Evolutionary conservation across 2,329 filamentous ascomycete genomes (phyloP).

Genomic region (Neonectria hederae): DNA sequence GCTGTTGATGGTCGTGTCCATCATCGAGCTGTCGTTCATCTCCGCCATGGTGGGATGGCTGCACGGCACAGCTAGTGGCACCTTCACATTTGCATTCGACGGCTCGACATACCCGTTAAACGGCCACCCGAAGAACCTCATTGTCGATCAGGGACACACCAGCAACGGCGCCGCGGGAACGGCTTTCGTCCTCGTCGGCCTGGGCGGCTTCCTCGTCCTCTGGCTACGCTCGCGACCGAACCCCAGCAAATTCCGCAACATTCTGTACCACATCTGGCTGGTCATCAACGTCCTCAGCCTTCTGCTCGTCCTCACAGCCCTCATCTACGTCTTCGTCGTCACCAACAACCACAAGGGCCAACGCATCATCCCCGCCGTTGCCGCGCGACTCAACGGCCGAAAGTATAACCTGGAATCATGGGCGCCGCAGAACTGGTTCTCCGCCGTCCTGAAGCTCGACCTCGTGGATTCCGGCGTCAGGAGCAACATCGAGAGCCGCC

Average conservation of each 20-base stretch:
- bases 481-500: constrained; percentile 33
- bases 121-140: constrained; percentile 38
- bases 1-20: constrained; percentile 40
- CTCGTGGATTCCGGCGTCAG: constrained; percentile 25
- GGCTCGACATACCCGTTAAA: constrained; percentile 25
- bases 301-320: constrained; percentile 34
- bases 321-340: constrained; percentile 43
- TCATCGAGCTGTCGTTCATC: constrained; percentile 43
- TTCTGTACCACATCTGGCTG: constrained; percentile 38
- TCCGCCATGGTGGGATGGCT: constrained; percentile 42
- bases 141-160: constrained; percentile 43
- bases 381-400: constrained; percentile 20
- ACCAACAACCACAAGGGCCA: constrained; percentile 41
- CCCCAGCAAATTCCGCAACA: constrained; percentile 23
- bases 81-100: constrained; percentile 30
- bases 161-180: constrained; percentile 44
- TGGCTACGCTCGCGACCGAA: constrained; percentile 31
- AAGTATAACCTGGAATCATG: constrained; percentile 38
- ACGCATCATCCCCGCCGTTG: constrained; percentile 27
- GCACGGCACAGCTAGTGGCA: constrained; percentile 37
- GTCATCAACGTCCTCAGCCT: constrained; percentile 36
- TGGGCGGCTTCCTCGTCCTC: constrained; percentile 37
- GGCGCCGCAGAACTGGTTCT: constrained; percentile 44
- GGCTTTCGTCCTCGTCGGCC: constrained; percentile 41
- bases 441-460: constrained; percentile 38